Evolutionary conservation across 768 basidiomycete genomes (phyloP).

Genomic region (Termitomyces sp.): DNA sequence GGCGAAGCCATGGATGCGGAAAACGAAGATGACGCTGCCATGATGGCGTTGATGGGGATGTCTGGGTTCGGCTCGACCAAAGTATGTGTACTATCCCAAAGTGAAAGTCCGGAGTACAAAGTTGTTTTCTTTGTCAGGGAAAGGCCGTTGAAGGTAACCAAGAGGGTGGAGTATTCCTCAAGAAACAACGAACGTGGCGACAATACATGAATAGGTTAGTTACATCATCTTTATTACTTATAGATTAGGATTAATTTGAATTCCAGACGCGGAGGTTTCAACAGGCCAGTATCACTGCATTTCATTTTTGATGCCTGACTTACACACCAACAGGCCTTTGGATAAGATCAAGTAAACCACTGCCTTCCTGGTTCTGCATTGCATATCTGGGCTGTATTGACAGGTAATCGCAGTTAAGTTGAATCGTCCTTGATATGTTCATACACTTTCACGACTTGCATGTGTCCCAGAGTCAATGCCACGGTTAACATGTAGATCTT

Average conservation of each 20-base stretch:
- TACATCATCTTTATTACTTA: not conserved
- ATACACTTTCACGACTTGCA: constrained; percentile 11
- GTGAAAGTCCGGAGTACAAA: not conserved
- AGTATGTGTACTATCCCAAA: constrained; percentile 34
- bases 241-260: constrained; percentile 8
- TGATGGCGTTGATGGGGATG: constrained; percentile 91
- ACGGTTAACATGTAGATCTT: not conserved
- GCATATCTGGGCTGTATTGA: not conserved
- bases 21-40: constrained; percentile 68
- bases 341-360: constrained; percentile 82
- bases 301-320: constrained; percentile 6
- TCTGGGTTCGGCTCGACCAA: constrained; percentile 86
- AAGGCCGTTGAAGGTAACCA: constrained; percentile 82
- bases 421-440: constrained; percentile 5
- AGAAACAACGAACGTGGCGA: constrained; percentile 88
- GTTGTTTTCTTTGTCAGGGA: constrained; percentile 41
- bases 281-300: constrained; percentile 44
- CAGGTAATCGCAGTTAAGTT: constrained; percentile 14
- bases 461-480: constrained; percentile 6
- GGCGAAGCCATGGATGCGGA: constrained; percentile 51
- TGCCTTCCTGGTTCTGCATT: not conserved
- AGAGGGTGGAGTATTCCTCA: constrained; percentile 59
- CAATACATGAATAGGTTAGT: constrained; percentile 96
- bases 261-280: constrained; percentile 76
- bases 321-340: constrained; percentile 56